Evolutionary conservation across 2,329 filamentous ascomycete species (phyloP), one percentile per base, ranked within the genome.

Genomic region (Alternaria angustiovoidea): DNA sequence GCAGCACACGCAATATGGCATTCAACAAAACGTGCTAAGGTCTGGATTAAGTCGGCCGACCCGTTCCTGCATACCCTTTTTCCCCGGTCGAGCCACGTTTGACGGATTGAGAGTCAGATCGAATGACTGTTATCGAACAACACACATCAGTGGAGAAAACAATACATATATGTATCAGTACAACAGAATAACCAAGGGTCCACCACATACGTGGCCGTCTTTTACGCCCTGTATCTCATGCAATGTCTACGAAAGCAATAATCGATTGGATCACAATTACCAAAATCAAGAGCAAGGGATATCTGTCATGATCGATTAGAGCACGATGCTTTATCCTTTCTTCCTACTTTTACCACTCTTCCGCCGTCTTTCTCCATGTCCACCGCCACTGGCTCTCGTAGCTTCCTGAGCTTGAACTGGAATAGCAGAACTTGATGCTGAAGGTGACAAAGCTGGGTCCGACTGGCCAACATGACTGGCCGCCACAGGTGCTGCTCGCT

Each of bases 291-390:
- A 38, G 22, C 51, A 34, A 49, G 46, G 46, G 32, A 38, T 26
- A 43, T 41, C 30, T 38, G 9, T 36, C 32, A 42, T 41, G 38
- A 51, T 47, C 39, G 14, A 36, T 51, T 41, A 42, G 52, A 38
- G n/a, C 38, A 38, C 41, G 16, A 24, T 18, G 38, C 46, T 12
- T 59, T 44, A 56, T 18, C 38, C 52, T 24, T 71, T 73, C 53
- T 69, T 70, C 48, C 59, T 72, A 54, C 59, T 69, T 51, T 66
- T 64, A 34, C 69, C 68, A 51, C 67, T 61, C 59, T 68, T 72
- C 39, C 69, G 66, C 56, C 60, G 71, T 54, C 66, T 63, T 52
- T 75, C 67, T 44, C 70, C 71, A 44, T 65, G 73, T 6, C 62
- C 60, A 42, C 65, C 65, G 16, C 65, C 61, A 64, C 61, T 61